These are phyloP conservation scores for Aureobasidium sp. DNA, from an alignment of 2,329 filamentous ascomycete species.

Conservation along the genomic window DNA sequence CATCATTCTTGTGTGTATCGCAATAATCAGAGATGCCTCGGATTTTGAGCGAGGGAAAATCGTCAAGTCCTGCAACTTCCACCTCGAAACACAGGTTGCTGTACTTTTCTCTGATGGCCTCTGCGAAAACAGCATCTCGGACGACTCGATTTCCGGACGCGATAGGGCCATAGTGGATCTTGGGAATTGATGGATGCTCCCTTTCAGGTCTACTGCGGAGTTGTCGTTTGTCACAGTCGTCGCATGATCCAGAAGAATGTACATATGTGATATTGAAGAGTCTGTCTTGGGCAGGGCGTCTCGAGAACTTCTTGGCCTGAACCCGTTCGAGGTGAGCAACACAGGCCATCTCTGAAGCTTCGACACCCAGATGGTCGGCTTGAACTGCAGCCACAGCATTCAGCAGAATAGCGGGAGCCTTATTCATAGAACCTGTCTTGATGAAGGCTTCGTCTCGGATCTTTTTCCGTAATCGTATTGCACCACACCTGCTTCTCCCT, in stretches of 20 bases:
- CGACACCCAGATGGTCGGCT: no score
- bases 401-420: conserved; percentile 23
- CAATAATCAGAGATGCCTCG: conserved; percentile 27
- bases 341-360: not conserved
- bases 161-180: conserved; percentile 25
- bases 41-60: conserved; percentile 28
- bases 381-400: no score
- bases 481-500: conserved; percentile 28
- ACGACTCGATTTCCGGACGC: conserved; percentile 25
- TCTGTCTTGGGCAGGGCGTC: not conserved
- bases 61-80: conserved; percentile 24
- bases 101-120: not conserved
- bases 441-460: conserved; percentile 12
- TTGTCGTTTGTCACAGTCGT: not conserved
- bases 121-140: conserved; percentile 18
- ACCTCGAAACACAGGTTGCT: conserved; percentile 24
- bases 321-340: not conserved
- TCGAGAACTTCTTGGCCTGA: not conserved
- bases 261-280: not conserved
- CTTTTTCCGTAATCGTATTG: conserved; percentile 31
- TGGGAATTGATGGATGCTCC: not conserved
- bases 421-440: conserved; percentile 23
- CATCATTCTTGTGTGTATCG: conserved; percentile 34
- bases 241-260: not conserved
- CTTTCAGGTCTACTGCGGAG: not conserved